phyloP scores from a whole-genome alignment of 1,284 basidiomycete genomes.

The Coniferiporia weirii region DNA sequence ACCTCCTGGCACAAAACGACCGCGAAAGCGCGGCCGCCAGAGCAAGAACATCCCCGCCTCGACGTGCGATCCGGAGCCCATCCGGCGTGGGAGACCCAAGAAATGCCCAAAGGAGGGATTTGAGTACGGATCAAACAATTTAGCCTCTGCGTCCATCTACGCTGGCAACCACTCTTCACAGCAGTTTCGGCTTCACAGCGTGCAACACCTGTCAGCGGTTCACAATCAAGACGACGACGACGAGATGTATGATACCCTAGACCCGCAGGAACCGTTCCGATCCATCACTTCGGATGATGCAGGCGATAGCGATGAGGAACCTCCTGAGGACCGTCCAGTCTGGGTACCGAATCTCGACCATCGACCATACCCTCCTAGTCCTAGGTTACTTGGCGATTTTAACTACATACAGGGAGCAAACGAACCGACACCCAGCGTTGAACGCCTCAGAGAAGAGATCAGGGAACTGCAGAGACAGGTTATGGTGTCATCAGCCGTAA shows the following conservation, averaged over 20 bases:
- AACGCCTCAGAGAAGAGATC: slow-evolving; percentile 10
- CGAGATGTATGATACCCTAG: slow-evolving; percentile 6
- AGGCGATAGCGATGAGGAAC: slow-evolving; percentile 1
- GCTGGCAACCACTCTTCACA: not conserved
- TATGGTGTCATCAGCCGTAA: slow-evolving; percentile 1
- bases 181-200: slow-evolving; percentile 7
- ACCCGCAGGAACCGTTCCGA: not conserved
- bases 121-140: not conserved
- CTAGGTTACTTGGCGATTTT: slow-evolving; percentile 2
- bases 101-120: slow-evolving; percentile 27
- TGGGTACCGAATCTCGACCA: slow-evolving; percentile 1
- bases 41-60: slow-evolving; percentile 39
- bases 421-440: not conserved
- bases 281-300: slow-evolving; percentile 2
- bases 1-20: slow-evolving; percentile 75
- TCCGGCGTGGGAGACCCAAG: slow-evolving; percentile 41
- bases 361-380: slow-evolving; percentile 9
- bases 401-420: not conserved
- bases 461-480: slow-evolving; percentile 9
- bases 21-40: slow-evolving; percentile 68
- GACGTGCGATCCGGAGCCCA: slow-evolving; percentile 17
- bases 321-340: not conserved
- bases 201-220: slow-evolving; percentile 1
- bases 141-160: slow-evolving; percentile 4
- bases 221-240: slow-evolving; percentile 1